Evolutionary conservation across 139 green algal genomes (phyloP).

Genomic region (Tetratostichococcus sp.): DNA sequence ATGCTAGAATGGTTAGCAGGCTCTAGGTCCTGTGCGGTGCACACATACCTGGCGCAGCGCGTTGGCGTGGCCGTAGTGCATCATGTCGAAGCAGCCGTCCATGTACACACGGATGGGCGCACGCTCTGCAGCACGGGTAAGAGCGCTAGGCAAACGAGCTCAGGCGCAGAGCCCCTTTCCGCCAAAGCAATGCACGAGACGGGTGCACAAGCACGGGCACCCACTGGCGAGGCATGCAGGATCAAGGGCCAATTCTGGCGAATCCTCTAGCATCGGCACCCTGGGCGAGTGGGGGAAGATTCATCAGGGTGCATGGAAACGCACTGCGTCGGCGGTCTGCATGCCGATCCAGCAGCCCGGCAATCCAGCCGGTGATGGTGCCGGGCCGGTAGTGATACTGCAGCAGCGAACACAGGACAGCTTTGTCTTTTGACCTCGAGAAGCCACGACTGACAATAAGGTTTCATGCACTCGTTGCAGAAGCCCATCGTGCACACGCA

Average conservation of each 20-base stretch:
- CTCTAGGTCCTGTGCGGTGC: no score
- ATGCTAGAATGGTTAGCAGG: no score
- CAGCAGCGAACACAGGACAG: not conserved
- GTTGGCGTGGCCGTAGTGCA: conserved; percentile 99
- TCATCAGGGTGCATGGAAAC: not conserved
- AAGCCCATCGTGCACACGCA: no score
- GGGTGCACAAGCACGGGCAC: not conserved
- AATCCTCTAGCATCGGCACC: no score
- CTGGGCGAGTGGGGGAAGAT: no score
- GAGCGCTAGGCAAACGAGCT: no score
- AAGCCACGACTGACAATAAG: no score
- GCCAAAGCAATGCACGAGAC: not conserved
- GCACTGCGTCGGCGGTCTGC: conserved; percentile 69
- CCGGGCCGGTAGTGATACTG: conserved; percentile 91
- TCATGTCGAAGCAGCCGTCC: conserved; percentile 99
- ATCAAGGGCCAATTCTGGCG: no score
- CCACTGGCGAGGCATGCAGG: no score
- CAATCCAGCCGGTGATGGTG: conserved; percentile 77
- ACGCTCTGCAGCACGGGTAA: conserved; percentile 24
- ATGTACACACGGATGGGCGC: conserved; percentile 92
- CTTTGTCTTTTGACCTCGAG: no score
- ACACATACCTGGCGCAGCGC: conserved; percentile 87
- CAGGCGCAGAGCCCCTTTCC: not conserved
- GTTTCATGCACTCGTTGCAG: no score
- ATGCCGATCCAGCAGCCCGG: conserved; percentile 64